Evolutionary conservation across 495 filamentous ascomycete genomes (phyloP).

Genomic region (Aspergillus funiculosus): DNA sequence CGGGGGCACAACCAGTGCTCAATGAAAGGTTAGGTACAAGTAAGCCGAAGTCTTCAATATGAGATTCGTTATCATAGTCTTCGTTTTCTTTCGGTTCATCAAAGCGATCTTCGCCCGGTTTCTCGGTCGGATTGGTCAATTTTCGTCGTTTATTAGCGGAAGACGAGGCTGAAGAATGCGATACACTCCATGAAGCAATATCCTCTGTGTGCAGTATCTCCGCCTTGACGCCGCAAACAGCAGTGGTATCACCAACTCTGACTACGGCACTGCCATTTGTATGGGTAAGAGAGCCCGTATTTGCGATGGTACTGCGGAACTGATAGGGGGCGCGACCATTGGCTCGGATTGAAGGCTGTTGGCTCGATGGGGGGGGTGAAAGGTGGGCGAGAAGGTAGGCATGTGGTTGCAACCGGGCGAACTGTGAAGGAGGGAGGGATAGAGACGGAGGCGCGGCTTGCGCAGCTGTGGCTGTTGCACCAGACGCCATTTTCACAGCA

Average conservation of each 20-base stretch:
- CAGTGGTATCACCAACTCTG: conserved; percentile 79
- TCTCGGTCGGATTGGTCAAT: conserved; percentile 18
- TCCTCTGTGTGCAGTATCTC: conserved; percentile 71
- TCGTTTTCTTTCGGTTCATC: conserved; percentile 15
- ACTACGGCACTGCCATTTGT: conserved; percentile 85
- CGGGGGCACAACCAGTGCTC: conserved; percentile 78
- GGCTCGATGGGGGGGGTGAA: conserved; percentile 48
- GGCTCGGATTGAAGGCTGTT: conserved; percentile 58
- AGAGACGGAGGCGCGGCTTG: conserved; percentile 42
- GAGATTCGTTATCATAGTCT: conserved; percentile 46
- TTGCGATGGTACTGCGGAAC: conserved; percentile 63
- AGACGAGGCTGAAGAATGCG: conserved; percentile 21
- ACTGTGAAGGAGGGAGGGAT: conserved; percentile 71
- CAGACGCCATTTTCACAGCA: conserved; percentile 20
- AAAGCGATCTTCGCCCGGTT: conserved; percentile 18
- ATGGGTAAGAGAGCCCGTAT: conserved; percentile 77
- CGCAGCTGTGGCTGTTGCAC: conserved; percentile 20
- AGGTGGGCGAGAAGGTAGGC: conserved; percentile 88
- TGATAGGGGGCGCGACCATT: conserved; percentile 68
- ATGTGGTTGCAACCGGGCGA: conserved; percentile 83
- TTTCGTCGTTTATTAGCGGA: conserved; percentile 30
- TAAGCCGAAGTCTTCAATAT: conserved; percentile 57
- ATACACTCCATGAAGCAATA: conserved; percentile 59
- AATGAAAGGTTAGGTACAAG: conserved; percentile 92
- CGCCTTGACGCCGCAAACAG: conserved; percentile 82